phyloP scores from a whole-genome alignment of 495 filamentous ascomycete genomes.

The Aspergillus carlsbadensis region DNA sequence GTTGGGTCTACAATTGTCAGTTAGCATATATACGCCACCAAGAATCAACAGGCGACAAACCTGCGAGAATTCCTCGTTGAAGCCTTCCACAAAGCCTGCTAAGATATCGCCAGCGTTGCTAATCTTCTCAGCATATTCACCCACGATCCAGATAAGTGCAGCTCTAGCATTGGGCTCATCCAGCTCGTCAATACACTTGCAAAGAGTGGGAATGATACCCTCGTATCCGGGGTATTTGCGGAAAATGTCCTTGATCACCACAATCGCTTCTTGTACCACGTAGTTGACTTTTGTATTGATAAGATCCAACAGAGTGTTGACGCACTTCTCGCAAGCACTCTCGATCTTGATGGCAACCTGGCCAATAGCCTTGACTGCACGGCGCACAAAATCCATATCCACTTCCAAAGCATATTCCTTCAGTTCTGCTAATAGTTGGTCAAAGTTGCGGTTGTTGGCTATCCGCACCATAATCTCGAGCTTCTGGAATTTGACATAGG shows the following conservation, averaged over 20 bases:
- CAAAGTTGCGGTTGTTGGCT: constrained; percentile 95
- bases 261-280: constrained; percentile 95
- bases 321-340: constrained; percentile 86
- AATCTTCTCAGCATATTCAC: constrained; percentile 98
- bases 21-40: not conserved
- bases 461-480: constrained; percentile 99
- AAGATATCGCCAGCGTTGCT: constrained; percentile 93
- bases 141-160: constrained; percentile 97
- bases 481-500: constrained; percentile 96
- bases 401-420: constrained; percentile 98
- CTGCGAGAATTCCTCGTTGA: constrained; percentile 90
- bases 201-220: constrained; percentile 93
- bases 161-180: constrained; percentile 92
- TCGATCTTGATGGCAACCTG: constrained; percentile 99
- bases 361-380: constrained; percentile 92
- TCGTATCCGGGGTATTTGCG: constrained; percentile 97
- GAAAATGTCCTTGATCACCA: constrained; percentile 98
- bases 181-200: constrained; percentile 94
- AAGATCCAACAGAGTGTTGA: constrained; percentile 88
- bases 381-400: constrained; percentile 97
- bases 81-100: constrained; percentile 81
- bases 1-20: constrained; percentile 63
- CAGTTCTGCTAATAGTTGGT: constrained; percentile 88
- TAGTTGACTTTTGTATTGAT: constrained; percentile 98
- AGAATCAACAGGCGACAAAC: constrained; percentile 36